Evolutionary conservation across 257 asterid species (phyloP), one percentile per base, ranked within the genome.

Genomic region (Prunella vulgaris): DNA sequence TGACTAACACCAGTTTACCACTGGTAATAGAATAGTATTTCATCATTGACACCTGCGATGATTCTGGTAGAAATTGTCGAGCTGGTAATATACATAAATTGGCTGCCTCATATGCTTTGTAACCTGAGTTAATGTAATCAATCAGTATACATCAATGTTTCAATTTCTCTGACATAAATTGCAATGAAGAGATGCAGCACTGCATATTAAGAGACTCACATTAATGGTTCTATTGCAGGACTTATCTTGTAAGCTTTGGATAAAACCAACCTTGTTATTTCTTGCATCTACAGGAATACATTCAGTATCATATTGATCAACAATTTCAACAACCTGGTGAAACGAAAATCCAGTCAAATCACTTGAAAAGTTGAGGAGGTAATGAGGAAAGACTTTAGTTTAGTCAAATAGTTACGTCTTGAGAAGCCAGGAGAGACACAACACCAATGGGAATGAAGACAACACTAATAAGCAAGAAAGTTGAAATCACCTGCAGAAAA

Each of bases 371-470:
- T 61, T 15, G 32, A 42, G 12, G 61, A 51, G 44, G 38, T 3
- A 27, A 40, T 13, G 20, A 59, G 48, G 38, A 37, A 24, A 58
- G 18, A 67, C 9, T 48, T 32, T 7, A 46, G 68, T 64, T n/a
- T 12, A 24, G n/a, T 63, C 0, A 27, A 71, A 60, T 57, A 66
- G 59, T 84, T n/a, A 86, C 92, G 24, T 81, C 78, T 66, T 53
- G 85, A 72, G 92, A 86, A 74, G 99, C 99, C 74, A 81, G 69
- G 30, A 94, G 86, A 52, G 99, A 89, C 79, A 86, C 90, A 58
- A 89, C 82, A 69, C 99, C 97, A 56, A 94, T 86, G 46, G 99
- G 97, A 74, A 94, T 82, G 76, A 94, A 94, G 76, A 91, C 73
- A 30, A 78, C 53, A 60, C 96, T 84, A 61, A 94, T 88, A 71